Evolutionary conservation across 2,329 filamentous ascomycete genomes (phyloP).

Genomic region (Penicillium sp.): DNA sequence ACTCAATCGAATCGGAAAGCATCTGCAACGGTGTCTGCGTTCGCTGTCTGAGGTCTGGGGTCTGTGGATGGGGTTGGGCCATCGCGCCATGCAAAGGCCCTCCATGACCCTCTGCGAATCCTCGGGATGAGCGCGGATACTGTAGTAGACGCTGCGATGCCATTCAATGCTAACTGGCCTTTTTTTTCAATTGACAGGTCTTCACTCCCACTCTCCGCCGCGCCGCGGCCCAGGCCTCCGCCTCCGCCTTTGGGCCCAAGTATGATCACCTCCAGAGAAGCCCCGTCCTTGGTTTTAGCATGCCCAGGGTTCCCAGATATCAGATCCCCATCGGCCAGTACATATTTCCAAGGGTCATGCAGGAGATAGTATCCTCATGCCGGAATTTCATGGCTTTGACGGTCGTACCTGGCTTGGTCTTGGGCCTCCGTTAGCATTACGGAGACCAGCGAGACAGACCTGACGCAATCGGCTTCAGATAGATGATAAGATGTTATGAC

Average conservation of each 20-base stretch:
- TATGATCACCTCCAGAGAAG: constrained; percentile 38
- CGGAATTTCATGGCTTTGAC: background rate
- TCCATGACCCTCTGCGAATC: constrained; percentile 8
- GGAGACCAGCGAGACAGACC: background rate
- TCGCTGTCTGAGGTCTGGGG: background rate
- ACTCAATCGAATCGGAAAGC: too few relatives aligned
- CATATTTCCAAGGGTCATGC: background rate
- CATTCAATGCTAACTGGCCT: constrained; percentile 23
- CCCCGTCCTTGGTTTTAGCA: background rate
- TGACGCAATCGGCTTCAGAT: background rate
- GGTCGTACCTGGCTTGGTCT: background rate
- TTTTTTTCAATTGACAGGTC: constrained; percentile 20
- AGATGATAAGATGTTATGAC: background rate
- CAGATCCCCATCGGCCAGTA: background rate
- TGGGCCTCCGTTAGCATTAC: background rate
- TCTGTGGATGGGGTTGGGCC: background rate
- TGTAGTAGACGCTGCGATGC: background rate
- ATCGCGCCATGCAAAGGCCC: constrained; percentile 7
- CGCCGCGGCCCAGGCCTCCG: constrained; percentile 50
- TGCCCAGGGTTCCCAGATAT: background rate
- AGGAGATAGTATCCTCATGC: background rate
- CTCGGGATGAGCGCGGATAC: constrained; percentile 15
- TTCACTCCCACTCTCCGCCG: constrained; percentile 40
- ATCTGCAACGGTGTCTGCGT: background rate
- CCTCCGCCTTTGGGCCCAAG: constrained; percentile 61